phyloP scores from a whole-genome alignment of 2,329 filamentous ascomycete genomes.

The Talaromyces sp. region DNA sequence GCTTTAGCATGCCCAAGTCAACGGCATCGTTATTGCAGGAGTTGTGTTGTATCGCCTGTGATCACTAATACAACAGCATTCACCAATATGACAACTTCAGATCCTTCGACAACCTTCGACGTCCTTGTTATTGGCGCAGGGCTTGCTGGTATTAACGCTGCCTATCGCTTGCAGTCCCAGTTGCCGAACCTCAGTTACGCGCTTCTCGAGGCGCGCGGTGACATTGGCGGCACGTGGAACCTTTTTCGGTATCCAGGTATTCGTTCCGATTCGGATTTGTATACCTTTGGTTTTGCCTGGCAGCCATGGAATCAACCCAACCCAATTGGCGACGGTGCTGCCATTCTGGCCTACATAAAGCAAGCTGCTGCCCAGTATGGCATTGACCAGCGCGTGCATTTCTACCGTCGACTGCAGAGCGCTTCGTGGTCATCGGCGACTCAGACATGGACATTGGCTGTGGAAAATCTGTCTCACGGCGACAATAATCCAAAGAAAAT shows the following conservation, averaged over 20 bases:
- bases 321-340: constrained; percentile 42
- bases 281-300: constrained; percentile 60
- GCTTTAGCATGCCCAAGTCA: too few species aligned
- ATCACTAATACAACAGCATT: not conserved
- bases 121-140: constrained; percentile 63
- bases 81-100: not conserved
- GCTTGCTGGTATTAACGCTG: constrained; percentile 65
- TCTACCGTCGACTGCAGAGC: constrained; percentile 41
- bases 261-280: constrained; percentile 53
- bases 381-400: constrained; percentile 50
- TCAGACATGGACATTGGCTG: constrained; percentile 46
- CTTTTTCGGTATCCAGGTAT: constrained; percentile 67
- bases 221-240: constrained; percentile 68
- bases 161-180: constrained; percentile 57
- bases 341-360: constrained; percentile 49
- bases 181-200: constrained; percentile 52
- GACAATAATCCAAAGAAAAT: constrained; percentile 19
- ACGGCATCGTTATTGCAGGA: too few species aligned
- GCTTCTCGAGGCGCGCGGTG: constrained; percentile 59
- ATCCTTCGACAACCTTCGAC: constrained; percentile 31
- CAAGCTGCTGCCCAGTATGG: constrained; percentile 42
- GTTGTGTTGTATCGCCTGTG: too few species aligned
- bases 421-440: constrained; percentile 53
- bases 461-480: constrained; percentile 17
- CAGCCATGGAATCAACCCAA: constrained; percentile 54